phyloP scores from a whole-genome alignment of 225 moss, liverwort and hornwort genomes.

The Neckera pumila region DNA sequence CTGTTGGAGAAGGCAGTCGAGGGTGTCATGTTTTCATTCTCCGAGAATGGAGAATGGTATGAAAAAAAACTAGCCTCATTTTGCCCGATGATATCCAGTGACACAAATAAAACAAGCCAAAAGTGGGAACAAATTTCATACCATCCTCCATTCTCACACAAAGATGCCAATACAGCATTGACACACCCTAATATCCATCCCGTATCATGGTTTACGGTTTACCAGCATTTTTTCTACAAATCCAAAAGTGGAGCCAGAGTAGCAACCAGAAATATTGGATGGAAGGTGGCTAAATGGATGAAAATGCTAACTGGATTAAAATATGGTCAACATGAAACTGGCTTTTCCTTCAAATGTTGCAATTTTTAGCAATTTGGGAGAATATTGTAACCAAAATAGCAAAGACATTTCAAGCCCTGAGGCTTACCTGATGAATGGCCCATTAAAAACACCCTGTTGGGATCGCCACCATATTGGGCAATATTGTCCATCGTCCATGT shows the following conservation, averaged over 20 bases:
- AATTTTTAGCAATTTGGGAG: neutral
- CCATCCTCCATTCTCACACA: neutral
- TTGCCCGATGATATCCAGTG: neutral
- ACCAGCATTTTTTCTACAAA: neutral
- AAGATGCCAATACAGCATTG: neutral
- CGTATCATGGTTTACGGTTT: neutral
- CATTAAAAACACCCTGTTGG: constrained; percentile 59
- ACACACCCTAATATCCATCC: neutral
- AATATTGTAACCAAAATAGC: neutral
- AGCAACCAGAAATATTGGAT: neutral
- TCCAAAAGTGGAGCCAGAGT: neutral
- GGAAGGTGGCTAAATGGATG: neutral
- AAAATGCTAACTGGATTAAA: neutral
- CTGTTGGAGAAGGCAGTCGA: neutral
- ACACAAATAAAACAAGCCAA: neutral
- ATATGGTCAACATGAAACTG: neutral
- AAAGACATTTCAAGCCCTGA: neutral
- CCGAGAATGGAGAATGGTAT: neutral
- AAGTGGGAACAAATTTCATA: neutral
- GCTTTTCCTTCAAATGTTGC: neutral
- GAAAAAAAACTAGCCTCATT: neutral
- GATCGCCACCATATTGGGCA: constrained; percentile 57
- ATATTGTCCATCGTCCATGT: constrained; percentile 92
- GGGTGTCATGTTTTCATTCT: neutral
- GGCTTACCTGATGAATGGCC: constrained; percentile 84